Conservation (phyloP, 169 alveolate genomes). For the Eimeria sp. region DNA sequence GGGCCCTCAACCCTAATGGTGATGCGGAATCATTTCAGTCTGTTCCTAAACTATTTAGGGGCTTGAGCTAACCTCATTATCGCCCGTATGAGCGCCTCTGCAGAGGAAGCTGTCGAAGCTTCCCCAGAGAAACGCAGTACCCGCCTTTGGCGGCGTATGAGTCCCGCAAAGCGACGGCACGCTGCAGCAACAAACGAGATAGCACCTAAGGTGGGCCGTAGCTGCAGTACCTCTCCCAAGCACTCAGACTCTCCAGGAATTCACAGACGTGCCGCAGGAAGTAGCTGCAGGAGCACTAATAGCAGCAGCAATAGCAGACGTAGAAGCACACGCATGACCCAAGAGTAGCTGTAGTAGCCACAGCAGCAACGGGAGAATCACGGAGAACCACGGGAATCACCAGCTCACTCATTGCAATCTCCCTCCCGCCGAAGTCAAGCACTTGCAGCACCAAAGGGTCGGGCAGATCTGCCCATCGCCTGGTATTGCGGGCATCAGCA, state of each 20-base stretch:
- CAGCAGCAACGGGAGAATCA: background rate
- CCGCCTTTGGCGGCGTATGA: conserved; percentile 67
- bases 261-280: background rate
- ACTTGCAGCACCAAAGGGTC: conserved; percentile 58
- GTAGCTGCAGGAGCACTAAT: background rate
- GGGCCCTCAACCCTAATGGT: background rate
- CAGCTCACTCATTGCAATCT: conserved; percentile 45
- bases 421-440: conserved; percentile 67
- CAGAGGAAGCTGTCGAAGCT: conserved; percentile 32
- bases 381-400: background rate
- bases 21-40: background rate
- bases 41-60: background rate
- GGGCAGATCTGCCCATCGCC: conserved; percentile 57
- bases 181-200: conserved; percentile 45
- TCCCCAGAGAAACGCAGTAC: conserved; percentile 70
- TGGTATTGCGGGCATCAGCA: background rate
- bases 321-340: background rate
- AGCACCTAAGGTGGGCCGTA: background rate
- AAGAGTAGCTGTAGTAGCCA: background rate
- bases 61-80: conserved; percentile 35
- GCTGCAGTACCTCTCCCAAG: background rate
- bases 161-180: conserved; percentile 58
- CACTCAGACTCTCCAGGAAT: background rate
- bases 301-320: conserved; percentile 23
- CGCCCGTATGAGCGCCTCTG: conserved; percentile 57